Base-by-base conservation (phyloP, 805 yeast genomes). In the Candida morakotiae region DNA sequence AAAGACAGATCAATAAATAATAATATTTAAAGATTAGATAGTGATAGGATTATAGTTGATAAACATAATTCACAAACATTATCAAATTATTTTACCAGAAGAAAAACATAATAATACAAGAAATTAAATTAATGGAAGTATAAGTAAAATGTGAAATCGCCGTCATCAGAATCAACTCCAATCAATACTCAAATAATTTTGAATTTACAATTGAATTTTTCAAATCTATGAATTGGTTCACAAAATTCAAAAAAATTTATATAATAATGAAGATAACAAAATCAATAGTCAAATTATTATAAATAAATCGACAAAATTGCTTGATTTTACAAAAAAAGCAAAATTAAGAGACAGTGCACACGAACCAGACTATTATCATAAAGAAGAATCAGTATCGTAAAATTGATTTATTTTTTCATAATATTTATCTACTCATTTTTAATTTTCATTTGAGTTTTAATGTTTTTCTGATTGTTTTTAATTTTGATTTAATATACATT, bases 291-390 rank as follows among this genome's bases (percentile, higher is more conserved):
- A 19, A 4, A 28, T 19, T 7, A 26, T 16, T 15, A 30, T 28
- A 11, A 21, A 22, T 19, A 34, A 24, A 17, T 24, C 56, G 31
- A 73, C 73, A 10, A 71, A 72, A 49, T 54, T 71, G 37, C 75
- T 71, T 27, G 70, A 71, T 33, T 71, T 72, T 41, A 69, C 73
- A 4, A 55, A 75, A 44, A 64, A 64, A 44, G 67, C 67, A 7
- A 61, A 71, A 41, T 53, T 67, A 41, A 52, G 63, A 39, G 67
- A 67, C 36, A 58, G 67, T n/a, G 58, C 69, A 1, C 58, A 62
- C 32, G 61, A 56, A 28, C 60, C 58, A 14, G 47, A 52, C 30
- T 45, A 54, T 15, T 49, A 46, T 9, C 50, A 52, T 28, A 53
- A 52, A 27, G 71, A 62, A 10, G 58, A 64, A 40, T 41, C 53